phyloP scores from a whole-genome alignment of 2,329 filamentous ascomycete species.

The Neofusicoccum ribis region DNA sequence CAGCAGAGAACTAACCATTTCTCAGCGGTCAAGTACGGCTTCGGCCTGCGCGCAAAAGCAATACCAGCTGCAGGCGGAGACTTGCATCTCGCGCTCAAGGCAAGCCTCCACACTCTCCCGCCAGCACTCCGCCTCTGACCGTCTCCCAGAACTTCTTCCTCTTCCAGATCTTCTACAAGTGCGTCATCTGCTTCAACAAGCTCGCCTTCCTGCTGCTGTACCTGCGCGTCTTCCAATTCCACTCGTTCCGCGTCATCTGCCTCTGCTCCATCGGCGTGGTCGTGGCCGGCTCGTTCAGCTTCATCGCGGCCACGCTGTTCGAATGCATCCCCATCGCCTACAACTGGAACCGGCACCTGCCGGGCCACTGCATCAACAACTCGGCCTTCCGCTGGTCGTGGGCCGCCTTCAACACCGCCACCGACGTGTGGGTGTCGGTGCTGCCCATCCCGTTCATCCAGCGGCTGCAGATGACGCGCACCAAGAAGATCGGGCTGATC shows the following conservation, averaged over 20 bases:
- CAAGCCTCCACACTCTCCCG: background rate
- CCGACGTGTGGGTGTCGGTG: conserved; percentile 21
- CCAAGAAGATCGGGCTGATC: conserved; percentile 20
- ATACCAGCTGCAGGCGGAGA: conserved; percentile 26
- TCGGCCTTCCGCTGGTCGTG: conserved; percentile 19
- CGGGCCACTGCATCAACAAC: conserved; percentile 16
- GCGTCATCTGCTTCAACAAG: conserved; percentile 30
- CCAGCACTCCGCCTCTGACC: background rate
- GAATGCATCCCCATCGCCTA: conserved; percentile 29
- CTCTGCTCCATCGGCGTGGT: conserved; percentile 24
- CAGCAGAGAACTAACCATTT: no score
- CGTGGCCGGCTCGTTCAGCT: conserved; percentile 20
- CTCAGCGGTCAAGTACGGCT: conserved; percentile 26
- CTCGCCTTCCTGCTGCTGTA: conserved; percentile 30
- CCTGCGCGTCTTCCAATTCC: conserved; percentile 28
- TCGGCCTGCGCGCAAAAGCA: conserved; percentile 25
- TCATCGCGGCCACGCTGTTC: conserved; percentile 26
- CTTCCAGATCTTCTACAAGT: conserved; percentile 28
- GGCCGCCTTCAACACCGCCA: conserved; percentile 23
- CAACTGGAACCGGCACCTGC: background rate
- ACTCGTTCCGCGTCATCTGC: conserved; percentile 25
- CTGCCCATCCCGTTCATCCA: conserved; percentile 23
- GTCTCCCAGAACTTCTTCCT: conserved; percentile 27
- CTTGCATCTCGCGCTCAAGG: conserved; percentile 25
- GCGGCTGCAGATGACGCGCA: conserved; percentile 18